Conservation (phyloP, 73 alveolate species). For the Chromera velia region DNA sequence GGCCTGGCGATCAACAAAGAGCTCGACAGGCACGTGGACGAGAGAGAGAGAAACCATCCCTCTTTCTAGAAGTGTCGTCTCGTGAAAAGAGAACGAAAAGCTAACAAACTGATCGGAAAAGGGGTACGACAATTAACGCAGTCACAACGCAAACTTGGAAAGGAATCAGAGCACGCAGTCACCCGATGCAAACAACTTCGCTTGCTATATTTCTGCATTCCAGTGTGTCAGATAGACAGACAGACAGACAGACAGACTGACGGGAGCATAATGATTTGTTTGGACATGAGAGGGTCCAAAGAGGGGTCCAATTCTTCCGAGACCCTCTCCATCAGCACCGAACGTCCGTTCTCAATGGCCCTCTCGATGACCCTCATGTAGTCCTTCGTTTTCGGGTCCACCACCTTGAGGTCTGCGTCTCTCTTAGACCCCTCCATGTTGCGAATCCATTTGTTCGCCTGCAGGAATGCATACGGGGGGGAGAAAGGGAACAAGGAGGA, state of each 20-base stretch:
- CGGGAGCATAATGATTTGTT: conserved; percentile 49
- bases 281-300: conserved; percentile 89
- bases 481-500: no score
- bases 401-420: conserved; percentile 28
- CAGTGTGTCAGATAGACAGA: neutral
- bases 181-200: neutral
- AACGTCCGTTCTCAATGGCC: conserved; percentile 72
- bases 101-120: no score
- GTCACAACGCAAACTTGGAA: no score
- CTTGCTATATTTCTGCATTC: no score
- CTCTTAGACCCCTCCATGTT: conserved; percentile 64
- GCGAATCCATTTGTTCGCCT: conserved; percentile 65
- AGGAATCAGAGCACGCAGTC: no score
- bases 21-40: neutral
- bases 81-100: no score
- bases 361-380: conserved; percentile 62
- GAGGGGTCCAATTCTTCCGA: conserved; percentile 96
- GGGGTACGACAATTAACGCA: no score
- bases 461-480: neutral
- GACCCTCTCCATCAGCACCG: conserved; percentile 78
- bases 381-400: conserved; percentile 50
- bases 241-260: conserved; percentile 4
- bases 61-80: neutral
- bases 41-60: neutral
- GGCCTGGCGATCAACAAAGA: no score